Evolutionary conservation across 176 grass and related monocot species (phyloP).

Genomic region (Saccharum officinarum): DNA sequence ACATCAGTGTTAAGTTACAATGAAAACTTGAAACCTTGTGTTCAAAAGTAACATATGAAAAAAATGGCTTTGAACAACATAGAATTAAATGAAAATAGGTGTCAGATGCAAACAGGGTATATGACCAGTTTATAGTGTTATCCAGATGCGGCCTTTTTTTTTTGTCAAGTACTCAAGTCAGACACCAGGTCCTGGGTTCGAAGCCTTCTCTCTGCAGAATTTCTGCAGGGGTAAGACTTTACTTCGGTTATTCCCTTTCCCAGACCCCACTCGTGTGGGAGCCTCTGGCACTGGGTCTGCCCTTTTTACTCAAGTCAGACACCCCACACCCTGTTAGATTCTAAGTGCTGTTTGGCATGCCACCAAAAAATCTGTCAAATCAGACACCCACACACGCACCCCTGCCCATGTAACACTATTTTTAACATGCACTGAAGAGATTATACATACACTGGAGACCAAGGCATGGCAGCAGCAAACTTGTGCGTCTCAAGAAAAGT

Average conservation of each 20-base stretch:
- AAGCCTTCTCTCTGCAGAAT: too few species aligned
- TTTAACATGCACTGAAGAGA: conserved; percentile 4
- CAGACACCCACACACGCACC: not conserved
- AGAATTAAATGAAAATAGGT: not conserved
- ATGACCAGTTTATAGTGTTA: not conserved
- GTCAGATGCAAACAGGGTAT: not conserved
- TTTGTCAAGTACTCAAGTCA: not conserved
- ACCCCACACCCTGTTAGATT: not conserved
- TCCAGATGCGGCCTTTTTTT: not conserved
- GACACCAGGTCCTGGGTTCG: too few species aligned
- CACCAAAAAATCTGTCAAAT: not conserved
- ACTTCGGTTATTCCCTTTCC: too few species aligned
- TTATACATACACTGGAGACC: conserved; percentile 88
- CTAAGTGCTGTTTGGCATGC: not conserved
- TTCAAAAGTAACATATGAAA: not conserved
- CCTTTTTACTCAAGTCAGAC: too few species aligned
- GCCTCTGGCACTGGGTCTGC: too few species aligned
- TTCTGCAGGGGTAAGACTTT: too few species aligned
- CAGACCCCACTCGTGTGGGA: too few species aligned
- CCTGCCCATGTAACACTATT: not conserved
- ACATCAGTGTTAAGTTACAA: not conserved
- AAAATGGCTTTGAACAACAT: not conserved
- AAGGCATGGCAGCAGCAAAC: conserved; percentile 91
- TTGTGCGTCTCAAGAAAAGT: conserved; percentile 93
- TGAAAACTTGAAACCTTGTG: not conserved